These are phyloP conservation scores for Argentina anserina DNA, from an alignment of 306 rosid species.

Conservation along the genomic window DNA sequence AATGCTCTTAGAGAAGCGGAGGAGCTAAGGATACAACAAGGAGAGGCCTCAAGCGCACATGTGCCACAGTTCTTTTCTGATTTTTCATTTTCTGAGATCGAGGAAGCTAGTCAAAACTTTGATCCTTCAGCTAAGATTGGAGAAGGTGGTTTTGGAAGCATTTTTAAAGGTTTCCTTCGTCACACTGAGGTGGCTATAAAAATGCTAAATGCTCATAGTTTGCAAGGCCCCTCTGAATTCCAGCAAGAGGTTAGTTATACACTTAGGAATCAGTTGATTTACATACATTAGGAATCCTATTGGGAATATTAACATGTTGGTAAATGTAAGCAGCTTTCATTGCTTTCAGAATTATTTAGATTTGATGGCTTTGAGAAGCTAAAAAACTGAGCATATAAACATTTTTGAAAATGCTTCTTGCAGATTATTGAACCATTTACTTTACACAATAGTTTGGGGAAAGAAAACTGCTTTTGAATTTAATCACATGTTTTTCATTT, in stretches of 20 bases:
- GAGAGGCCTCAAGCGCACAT: constrained; percentile 39
- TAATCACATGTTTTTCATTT: constrained; percentile 6
- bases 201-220: constrained; percentile 42
- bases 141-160: constrained; percentile 90
- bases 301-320: not conserved
- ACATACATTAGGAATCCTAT: not conserved
- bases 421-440: not conserved
- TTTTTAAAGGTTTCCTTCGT: constrained; percentile 63
- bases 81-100: constrained; percentile 55
- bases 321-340: not conserved
- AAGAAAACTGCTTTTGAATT: constrained; percentile 10
- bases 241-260: constrained; percentile 68
- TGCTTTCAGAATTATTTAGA: not conserved
- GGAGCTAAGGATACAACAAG: constrained; percentile 55
- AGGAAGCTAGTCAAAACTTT: constrained; percentile 62
- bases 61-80: constrained; percentile 54
- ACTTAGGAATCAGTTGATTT: not conserved
- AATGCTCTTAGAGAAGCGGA: constrained; percentile 64
- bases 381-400: not conserved
- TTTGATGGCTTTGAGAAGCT: not conserved
- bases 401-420: not conserved
- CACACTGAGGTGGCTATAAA: constrained; percentile 85
- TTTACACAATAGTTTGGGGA: not conserved
- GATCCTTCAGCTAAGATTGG: constrained; percentile 64
- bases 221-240: constrained; percentile 73